Percentiles rank a stretch among this genome's conserved stretches.
These are phyloP conservation scores for Xylaria sp. DNA, from an alignment of 2,329 filamentous ascomycete genomes.

Conservation along the genomic window DNA sequence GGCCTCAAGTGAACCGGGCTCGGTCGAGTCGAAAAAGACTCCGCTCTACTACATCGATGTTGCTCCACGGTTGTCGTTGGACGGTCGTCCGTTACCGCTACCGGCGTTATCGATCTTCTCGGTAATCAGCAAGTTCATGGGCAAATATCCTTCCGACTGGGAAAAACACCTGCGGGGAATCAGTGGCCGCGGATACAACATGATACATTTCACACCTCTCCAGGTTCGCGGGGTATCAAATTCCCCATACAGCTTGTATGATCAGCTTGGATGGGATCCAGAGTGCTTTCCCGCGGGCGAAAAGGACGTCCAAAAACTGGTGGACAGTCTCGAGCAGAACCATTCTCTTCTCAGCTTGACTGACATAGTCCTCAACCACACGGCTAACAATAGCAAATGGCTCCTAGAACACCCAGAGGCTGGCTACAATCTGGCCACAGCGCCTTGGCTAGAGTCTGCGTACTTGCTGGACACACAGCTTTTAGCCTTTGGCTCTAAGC, in stretches of 20 bases:
- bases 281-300: conserved; percentile 83
- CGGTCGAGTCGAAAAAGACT: conserved; percentile 66
- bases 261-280: conserved; percentile 87
- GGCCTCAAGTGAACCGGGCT: conserved; percentile 48
- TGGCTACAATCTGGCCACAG: conserved; percentile 91
- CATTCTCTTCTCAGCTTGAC: conserved; percentile 86
- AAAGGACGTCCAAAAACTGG: conserved; percentile 74
- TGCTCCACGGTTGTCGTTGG: conserved; percentile 75
- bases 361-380: conserved; percentile 98
- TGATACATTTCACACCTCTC: conserved; percentile 96
- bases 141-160: conserved; percentile 87
- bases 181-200: conserved; percentile 91
- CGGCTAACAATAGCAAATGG: conserved; percentile 94
- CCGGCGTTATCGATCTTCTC: conserved; percentile 91
- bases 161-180: conserved; percentile 87
- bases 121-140: conserved; percentile 97
- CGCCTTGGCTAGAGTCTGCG: conserved; percentile 73
- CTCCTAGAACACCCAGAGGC: conserved; percentile 91
- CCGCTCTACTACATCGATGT: conserved; percentile 92
- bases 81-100: conserved; percentile 74
- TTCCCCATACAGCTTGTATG: conserved; percentile 94
- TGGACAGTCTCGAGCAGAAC: conserved; percentile 79
- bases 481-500: conserved; percentile 74
- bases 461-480: conserved; percentile 63
- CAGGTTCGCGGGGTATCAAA: conserved; percentile 89